Percentiles rank a stretch among this genome's conserved stretches.
These are phyloP conservation scores for Phytophthora colocasiae DNA, from an alignment of 352 stramenopile genomes.

Conservation along the genomic window DNA sequence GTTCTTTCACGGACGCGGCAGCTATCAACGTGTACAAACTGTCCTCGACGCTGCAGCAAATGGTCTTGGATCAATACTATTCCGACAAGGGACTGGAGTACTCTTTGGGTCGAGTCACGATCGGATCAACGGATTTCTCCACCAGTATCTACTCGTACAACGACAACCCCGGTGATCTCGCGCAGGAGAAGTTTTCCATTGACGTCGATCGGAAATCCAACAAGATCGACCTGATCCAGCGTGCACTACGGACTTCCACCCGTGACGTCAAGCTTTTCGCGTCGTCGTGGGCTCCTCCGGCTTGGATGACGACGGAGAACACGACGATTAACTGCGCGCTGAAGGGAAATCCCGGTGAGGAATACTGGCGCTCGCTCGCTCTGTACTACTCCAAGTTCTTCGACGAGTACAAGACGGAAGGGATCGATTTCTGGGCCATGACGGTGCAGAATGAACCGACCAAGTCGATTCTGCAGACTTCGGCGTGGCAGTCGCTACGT, in stretches of 20 bases:
- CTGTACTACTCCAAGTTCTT: constrained; percentile 92
- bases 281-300: constrained; percentile 87
- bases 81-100: constrained; percentile 83
- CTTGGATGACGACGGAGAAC: constrained; percentile 88
- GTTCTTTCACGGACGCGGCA: constrained; percentile 92
- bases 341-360: constrained; percentile 62
- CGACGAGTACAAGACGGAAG: constrained; percentile 77
- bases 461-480: constrained; percentile 46
- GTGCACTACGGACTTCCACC: constrained; percentile 48
- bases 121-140: constrained; percentile 93
- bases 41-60: constrained; percentile 72
- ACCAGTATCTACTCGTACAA: constrained; percentile 88
- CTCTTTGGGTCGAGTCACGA: constrained; percentile 89
- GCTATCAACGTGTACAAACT: constrained; percentile 90
- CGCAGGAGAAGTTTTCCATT: constrained; percentile 78
- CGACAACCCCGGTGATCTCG: constrained; percentile 77
- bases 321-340: constrained; percentile 61
- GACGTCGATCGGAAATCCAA: constrained; percentile 74
- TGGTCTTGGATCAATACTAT: constrained; percentile 90
- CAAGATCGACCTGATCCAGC: constrained; percentile 81
- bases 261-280: constrained; percentile 73
- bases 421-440: constrained; percentile 83
- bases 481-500: constrained; percentile 71
- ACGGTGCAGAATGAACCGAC: constrained; percentile 91
- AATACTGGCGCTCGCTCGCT: constrained; percentile 79